These are phyloP conservation scores for Trichoderma erinaceum DNA, from an alignment of 495 filamentous ascomycete species.

Conservation along the genomic window DNA sequence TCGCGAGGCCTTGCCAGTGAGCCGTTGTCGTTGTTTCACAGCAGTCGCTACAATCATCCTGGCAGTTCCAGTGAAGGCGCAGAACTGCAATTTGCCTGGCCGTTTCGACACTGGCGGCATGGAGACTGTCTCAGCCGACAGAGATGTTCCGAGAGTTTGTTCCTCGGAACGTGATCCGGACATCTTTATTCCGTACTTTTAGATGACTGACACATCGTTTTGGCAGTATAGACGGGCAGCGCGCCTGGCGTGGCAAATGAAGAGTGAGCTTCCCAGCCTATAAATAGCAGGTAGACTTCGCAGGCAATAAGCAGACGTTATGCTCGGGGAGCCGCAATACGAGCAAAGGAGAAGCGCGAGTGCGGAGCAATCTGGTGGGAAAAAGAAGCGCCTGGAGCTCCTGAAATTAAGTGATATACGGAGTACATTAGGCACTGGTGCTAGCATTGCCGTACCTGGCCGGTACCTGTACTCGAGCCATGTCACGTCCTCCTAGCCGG, in stretches of 20 bases:
- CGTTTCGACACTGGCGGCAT: neutral
- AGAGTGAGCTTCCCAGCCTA: slow-evolving; percentile 7
- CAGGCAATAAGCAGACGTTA: neutral
- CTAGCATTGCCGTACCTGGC: neutral
- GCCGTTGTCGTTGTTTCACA: neutral
- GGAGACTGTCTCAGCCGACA: slow-evolving; percentile 4
- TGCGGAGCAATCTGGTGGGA: slow-evolving; percentile 1
- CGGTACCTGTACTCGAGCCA: neutral
- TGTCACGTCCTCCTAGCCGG: neutral
- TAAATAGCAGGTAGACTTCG: neutral
- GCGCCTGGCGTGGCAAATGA: neutral
- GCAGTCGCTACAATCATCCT: neutral
- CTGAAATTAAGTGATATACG: slow-evolving; percentile 7
- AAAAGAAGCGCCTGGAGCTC: neutral
- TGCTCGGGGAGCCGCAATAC: neutral
- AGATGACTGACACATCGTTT: neutral
- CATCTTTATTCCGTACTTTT: too few species aligned
- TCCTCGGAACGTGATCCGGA: neutral
- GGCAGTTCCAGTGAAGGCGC: too few species aligned
- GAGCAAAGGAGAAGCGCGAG: slow-evolving; percentile 3
- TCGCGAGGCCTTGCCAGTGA: neutral
- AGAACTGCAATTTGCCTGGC: neutral
- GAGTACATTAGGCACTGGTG: neutral
- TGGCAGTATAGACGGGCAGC: neutral
- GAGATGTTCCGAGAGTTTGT: neutral